Conservation (phyloP, 1,139 yeast genomes). For the Zhuliangozyma parablackwelliae region DNA sequence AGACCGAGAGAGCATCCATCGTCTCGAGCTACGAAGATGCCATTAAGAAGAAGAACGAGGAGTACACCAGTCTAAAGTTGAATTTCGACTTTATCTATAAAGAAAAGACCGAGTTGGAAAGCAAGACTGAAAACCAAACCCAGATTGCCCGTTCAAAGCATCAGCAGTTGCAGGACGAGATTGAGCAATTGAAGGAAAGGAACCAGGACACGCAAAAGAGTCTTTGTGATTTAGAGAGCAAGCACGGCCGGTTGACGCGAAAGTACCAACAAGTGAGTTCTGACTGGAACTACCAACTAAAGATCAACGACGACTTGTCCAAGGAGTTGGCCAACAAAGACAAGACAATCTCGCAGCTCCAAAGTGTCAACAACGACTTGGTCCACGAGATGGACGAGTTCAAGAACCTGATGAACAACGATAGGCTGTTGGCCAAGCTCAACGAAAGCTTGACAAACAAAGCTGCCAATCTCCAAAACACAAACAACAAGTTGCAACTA, state of each 20-base stretch:
- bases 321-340: constrained; percentile 20
- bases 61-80: constrained; percentile 36
- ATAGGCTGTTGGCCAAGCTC: constrained; percentile 9
- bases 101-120: constrained; percentile 54
- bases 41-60: constrained; percentile 28
- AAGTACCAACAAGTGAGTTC: constrained; percentile 29
- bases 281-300: constrained; percentile 26
- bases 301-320: constrained; percentile 26
- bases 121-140: constrained; percentile 44
- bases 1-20: constrained; percentile 29
- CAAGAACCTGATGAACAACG: constrained; percentile 9
- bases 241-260: constrained; percentile 17
- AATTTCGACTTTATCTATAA: constrained; percentile 56
- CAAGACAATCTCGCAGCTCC: constrained; percentile 14
- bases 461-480: constrained; percentile 26
- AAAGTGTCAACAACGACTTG: constrained; percentile 43
- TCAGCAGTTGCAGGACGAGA: constrained; percentile 31
- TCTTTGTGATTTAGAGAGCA: constrained; percentile 19
- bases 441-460: constrained; percentile 25
- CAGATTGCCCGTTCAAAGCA: constrained; percentile 38
- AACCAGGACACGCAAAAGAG: constrained; percentile 11
- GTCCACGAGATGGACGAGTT: constrained; percentile 34
- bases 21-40: constrained; percentile 25
- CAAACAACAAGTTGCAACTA: constrained; percentile 26
- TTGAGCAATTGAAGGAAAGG: constrained; percentile 16